Conservation (phyloP, 2,329 filamentous ascomycete genomes). For the Ophiocordyceps camponoti-rufipedis region DNA sequence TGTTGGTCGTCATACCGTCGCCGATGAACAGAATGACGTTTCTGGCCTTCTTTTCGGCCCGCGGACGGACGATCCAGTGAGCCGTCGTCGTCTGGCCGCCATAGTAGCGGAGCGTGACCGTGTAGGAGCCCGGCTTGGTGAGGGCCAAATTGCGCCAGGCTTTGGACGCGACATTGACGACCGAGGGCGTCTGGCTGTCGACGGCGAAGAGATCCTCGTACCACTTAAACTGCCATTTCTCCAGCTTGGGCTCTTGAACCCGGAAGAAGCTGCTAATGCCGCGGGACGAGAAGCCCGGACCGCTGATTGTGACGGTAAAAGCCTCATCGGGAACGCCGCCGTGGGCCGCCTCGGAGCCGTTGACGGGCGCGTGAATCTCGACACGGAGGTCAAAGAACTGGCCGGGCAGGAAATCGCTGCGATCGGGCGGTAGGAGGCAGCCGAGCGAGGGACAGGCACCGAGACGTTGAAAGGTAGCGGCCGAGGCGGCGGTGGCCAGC, state of each 20-base stretch:
- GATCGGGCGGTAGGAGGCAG: constrained; percentile 41
- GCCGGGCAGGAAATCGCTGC: constrained; percentile 65
- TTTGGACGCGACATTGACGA: constrained; percentile 69
- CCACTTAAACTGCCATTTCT: constrained; percentile 74
- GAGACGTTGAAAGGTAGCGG: constrained; percentile 41
- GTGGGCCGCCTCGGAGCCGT: constrained; percentile 63
- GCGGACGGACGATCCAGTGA: constrained; percentile 58
- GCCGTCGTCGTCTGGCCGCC: constrained; percentile 52
- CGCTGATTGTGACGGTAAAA: constrained; percentile 59
- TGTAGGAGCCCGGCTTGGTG: constrained; percentile 64
- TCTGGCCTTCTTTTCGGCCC: constrained; percentile 55
- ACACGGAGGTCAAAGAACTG: constrained; percentile 73
- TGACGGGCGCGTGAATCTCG: constrained; percentile 65
- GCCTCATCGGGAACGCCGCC: constrained; percentile 49
- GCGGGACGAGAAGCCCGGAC: constrained; percentile 35
- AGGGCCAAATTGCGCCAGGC: constrained; percentile 59
- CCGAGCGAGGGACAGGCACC: constrained; percentile 40
- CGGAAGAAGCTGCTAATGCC: constrained; percentile 49
- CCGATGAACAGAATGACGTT: constrained; percentile 78
- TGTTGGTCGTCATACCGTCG: constrained; percentile 55
- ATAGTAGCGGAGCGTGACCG: constrained; percentile 60
- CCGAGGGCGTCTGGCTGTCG: constrained; percentile 47
- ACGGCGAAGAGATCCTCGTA: constrained; percentile 68
- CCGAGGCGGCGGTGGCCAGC: constrained; percentile 22
- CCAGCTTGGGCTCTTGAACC: constrained; percentile 50